Evolutionary conservation across 345 rosid genomes (phyloP).

Genomic region (Syzygium oleosum): DNA sequence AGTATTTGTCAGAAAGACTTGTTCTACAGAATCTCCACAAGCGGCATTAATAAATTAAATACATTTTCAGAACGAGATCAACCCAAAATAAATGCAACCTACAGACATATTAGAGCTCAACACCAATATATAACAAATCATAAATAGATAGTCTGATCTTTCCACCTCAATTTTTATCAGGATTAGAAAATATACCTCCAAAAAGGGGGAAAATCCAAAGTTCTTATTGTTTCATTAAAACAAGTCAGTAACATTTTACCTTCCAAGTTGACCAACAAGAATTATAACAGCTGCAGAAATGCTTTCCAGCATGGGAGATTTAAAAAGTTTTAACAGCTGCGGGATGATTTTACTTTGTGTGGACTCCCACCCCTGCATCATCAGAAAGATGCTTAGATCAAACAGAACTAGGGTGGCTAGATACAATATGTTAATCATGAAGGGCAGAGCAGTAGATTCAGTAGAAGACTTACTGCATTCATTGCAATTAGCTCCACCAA

Average conservation of each 20-base stretch:
- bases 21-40: neutral
- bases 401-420: neutral
- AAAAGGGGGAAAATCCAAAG: neutral
- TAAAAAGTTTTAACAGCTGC: constrained; percentile 43
- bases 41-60: neutral
- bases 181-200: neutral
- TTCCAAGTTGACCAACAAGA: constrained; percentile 78
- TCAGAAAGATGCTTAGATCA: neutral
- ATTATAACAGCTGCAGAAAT: constrained; percentile 37
- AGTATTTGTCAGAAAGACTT: neutral
- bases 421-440: neutral
- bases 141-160: neutral
- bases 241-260: neutral
- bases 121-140: neutral
- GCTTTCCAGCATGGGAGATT: constrained; percentile 16
- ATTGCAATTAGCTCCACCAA: constrained; percentile 64
- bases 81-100: neutral
- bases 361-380: constrained; percentile 66
- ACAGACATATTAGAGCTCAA: neutral
- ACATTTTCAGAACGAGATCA: neutral
- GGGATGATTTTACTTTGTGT: constrained; percentile 39
- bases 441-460: neutral
- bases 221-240: neutral
- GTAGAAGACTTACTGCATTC: constrained; percentile 44
- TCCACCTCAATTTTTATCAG: neutral